A percentile compares a stretch with the other conserved stretches of the same genome.
These are phyloP conservation scores for Kluyveromyces marxianus DNA, from an alignment of 1,139 yeast species.

Conservation along the genomic window DNA sequence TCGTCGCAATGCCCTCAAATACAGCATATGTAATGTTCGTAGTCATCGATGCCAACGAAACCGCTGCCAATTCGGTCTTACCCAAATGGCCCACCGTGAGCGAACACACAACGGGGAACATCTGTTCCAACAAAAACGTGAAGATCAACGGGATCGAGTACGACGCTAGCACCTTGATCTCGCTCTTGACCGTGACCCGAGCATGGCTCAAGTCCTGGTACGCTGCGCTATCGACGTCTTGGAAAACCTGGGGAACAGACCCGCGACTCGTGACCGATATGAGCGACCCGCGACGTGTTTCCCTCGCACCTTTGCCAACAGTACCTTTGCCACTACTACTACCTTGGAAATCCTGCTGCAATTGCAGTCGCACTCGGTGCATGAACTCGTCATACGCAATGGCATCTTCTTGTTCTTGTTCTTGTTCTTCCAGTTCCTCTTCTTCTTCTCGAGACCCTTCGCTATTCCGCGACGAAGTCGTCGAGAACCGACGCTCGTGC, in stretches of 20 bases:
- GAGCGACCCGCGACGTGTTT: slow-evolving; percentile 20
- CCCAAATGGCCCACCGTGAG: slow-evolving; percentile 71
- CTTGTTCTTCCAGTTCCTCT: slow-evolving; percentile 8
- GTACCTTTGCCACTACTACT: slow-evolving; percentile 8
- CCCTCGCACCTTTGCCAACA: slow-evolving; percentile 1
- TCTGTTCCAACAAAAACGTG: slow-evolving; percentile 64
- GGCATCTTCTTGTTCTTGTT: slow-evolving; percentile 18
- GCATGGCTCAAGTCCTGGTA: slow-evolving; percentile 38
- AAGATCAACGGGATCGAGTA: slow-evolving; percentile 59
- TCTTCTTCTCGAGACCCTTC: slow-evolving; percentile 19
- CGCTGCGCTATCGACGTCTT: slow-evolving; percentile 17
- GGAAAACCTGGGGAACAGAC: slow-evolving; percentile 29
- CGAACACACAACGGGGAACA: slow-evolving; percentile 63
- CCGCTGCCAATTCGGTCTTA: slow-evolving; percentile 66
- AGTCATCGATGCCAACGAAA: slow-evolving; percentile 82
- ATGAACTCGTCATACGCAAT: slow-evolving; percentile 35
- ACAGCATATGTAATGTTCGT: slow-evolving; percentile 77
- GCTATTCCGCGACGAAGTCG: slow-evolving; percentile 25
- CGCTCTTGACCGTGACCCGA: slow-evolving; percentile 40
- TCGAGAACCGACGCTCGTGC: slow-evolving; percentile 50
- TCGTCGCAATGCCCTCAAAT: slow-evolving; percentile 82
- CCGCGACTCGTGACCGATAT: slow-evolving; percentile 28
- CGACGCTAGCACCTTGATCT: slow-evolving; percentile 41
- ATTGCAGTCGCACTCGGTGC: slow-evolving; percentile 31
- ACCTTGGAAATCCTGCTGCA: slow-evolving; percentile 21